These are phyloP conservation scores for Cyclotella distinguenda DNA, from an alignment of 108 stramenopile genomes.

Conservation along the genomic window DNA sequence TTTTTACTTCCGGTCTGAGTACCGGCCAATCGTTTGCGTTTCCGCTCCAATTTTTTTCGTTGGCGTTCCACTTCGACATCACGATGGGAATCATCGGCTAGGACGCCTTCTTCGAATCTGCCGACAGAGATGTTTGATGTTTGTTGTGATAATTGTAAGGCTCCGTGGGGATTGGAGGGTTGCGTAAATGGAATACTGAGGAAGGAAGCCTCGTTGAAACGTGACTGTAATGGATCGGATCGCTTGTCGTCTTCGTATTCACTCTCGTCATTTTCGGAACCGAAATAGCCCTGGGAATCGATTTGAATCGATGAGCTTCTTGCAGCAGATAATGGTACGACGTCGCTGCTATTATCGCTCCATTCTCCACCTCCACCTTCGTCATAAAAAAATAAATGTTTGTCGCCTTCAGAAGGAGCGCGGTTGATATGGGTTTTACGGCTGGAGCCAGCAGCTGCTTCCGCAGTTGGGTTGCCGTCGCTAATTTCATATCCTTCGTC, in stretches of 20 bases:
- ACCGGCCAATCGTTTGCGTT: background rate
- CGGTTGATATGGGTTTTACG: background rate
- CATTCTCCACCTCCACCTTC: background rate
- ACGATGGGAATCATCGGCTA: slow-evolving; percentile 37
- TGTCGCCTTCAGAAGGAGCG: background rate
- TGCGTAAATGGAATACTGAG: background rate
- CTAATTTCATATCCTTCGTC: slow-evolving; percentile 2
- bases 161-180: background rate
- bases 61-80: slow-evolving; percentile 40
- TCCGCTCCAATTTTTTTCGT: slow-evolving; percentile 10
- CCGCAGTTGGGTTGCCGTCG: background rate
- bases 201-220: slow-evolving; percentile 24
- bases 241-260: background rate
- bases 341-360: background rate
- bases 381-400: background rate
- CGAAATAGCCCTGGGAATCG: background rate
- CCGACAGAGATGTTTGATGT: slow-evolving; percentile 23
- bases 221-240: slow-evolving; percentile 9
- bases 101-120: slow-evolving; percentile 28
- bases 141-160: background rate
- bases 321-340: background rate
- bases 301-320: background rate
- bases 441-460: background rate
- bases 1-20: background rate
- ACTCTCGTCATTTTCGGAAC: background rate